A percentile compares a stretch with the other conserved stretches of the same genome.
These are phyloP conservation scores for Vitis labrusca DNA, from an alignment of 164 flowering plant genomes.

Conservation along the genomic window DNA sequence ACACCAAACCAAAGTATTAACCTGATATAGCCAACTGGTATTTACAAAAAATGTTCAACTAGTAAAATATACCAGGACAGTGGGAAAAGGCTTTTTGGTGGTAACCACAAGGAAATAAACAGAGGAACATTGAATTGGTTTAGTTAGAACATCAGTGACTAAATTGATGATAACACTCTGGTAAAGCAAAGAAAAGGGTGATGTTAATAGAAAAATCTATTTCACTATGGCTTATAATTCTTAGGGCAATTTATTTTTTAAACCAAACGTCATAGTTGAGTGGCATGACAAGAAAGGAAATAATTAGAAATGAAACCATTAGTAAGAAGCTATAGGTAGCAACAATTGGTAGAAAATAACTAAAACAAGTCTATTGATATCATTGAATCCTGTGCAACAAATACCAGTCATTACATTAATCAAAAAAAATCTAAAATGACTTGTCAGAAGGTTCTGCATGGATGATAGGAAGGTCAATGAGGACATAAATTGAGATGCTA, in stretches of 20 bases:
- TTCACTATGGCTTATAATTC: not conserved
- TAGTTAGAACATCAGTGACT: not conserved
- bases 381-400: not conserved
- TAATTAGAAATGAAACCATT: no score
- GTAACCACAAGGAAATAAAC: not conserved
- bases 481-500: not conserved
- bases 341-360: not conserved
- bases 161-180: not conserved
- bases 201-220: not conserved
- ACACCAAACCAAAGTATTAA: no score
- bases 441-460: not conserved
- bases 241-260: not conserved
- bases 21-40: no score
- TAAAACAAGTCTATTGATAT: not conserved
- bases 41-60: no score
- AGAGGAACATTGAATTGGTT: not conserved
- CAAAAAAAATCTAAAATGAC: not conserved
- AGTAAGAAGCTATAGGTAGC: not conserved
- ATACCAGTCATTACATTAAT: not conserved
- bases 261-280: not conserved
- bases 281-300: not conserved
- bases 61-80: no score
- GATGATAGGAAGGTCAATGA: not conserved
- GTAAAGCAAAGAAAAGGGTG: not conserved
- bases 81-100: not conserved